phyloP scores from a whole-genome alignment of 257 asterid species.

The Solanum neorickii region DNA sequence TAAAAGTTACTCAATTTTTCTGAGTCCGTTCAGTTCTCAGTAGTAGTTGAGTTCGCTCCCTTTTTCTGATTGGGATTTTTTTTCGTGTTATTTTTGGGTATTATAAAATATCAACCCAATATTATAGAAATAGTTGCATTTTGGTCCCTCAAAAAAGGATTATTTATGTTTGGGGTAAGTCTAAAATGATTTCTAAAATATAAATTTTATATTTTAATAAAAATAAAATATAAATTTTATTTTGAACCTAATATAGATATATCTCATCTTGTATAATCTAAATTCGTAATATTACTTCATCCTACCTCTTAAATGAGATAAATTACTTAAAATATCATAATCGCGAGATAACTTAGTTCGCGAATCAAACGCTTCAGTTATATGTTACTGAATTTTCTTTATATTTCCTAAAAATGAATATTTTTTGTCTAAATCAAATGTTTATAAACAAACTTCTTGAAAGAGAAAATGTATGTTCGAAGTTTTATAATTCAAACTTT shows the following conservation, averaged over 20 bases:
- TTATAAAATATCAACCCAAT: background rate
- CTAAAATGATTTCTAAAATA: too few species aligned
- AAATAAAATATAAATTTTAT: too few species aligned
- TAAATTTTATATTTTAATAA: too few species aligned
- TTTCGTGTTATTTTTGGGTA: background rate
- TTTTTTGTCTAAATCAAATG: background rate
- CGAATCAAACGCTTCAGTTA: background rate
- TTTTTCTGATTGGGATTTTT: background rate
- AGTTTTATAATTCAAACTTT: rapidly evolving
- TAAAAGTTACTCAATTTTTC: conserved; percentile 8
- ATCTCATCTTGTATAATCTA: background rate
- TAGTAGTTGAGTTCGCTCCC: background rate
- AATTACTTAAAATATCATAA: too few species aligned
- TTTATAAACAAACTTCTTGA: too few species aligned
- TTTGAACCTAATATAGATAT: background rate
- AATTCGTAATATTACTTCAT: too few species aligned
- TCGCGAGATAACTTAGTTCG: background rate
- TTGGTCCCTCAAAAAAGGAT: background rate
- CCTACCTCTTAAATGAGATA: too few species aligned
- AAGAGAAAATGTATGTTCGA: rapidly evolving
- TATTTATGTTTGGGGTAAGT: background rate
- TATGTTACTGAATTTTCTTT: too few species aligned
- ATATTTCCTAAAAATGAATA: background rate
- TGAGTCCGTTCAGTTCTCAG: background rate
- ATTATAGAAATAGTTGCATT: background rate